Conservation (phyloP, 108 stramenopile species). For the Aurantiochytrium sp. region DNA sequence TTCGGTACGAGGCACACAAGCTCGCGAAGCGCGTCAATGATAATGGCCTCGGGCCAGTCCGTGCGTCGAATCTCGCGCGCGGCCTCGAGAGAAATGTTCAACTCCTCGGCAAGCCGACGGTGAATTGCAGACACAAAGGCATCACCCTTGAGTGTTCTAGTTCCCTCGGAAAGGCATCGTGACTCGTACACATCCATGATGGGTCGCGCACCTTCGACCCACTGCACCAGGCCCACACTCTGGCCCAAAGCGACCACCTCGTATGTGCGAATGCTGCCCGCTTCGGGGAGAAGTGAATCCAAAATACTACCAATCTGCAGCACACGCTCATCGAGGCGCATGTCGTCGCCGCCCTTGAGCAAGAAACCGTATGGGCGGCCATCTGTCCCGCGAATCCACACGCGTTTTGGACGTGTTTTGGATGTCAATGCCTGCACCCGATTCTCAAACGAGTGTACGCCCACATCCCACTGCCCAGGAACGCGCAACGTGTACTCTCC, state of each 20-base stretch:
- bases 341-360: conserved; percentile 25
- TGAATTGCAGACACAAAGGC: background rate
- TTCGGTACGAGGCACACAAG: background rate
- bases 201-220: conserved; percentile 9
- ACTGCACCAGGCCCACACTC: conserved; percentile 19
- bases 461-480: background rate
- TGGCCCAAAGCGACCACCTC: background rate
- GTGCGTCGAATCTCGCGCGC: background rate
- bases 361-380: conserved; percentile 2
- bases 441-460: background rate
- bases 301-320: conserved; percentile 6
- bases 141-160: background rate
- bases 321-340: conserved; percentile 21
- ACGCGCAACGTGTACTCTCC: background rate
- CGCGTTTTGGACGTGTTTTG: conserved; percentile 26
- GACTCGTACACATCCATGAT: background rate
- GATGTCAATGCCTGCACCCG: background rate
- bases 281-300: background rate
- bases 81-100: background rate
- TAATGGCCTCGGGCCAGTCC: background rate
- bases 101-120: background rate
- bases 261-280: background rate
- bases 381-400: background rate
- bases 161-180: background rate
- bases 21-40: background rate